Evolutionary conservation across 345 rosid genomes (phyloP).

Genomic region (Camelina sativa): DNA sequence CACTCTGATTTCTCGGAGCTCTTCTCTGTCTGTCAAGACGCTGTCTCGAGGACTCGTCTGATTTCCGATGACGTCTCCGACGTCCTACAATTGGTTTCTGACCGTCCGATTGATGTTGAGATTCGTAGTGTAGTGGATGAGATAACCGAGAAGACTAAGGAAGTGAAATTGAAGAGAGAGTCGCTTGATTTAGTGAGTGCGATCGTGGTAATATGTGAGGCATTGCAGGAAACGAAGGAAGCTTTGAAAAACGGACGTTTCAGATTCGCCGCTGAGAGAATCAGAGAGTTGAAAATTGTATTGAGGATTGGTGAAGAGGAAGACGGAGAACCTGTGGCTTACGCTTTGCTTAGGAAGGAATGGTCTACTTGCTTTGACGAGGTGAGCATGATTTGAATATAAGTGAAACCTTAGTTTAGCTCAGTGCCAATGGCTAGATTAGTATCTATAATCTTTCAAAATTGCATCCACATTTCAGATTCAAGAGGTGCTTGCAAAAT

Average conservation of each 20-base stretch:
- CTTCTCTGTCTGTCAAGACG: slow-evolving; percentile 75
- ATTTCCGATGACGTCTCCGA: slow-evolving; percentile 54
- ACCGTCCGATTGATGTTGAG: slow-evolving; percentile 65
- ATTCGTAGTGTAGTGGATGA: slow-evolving; percentile 64
- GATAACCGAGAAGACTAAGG: slow-evolving; percentile 58
- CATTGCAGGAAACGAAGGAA: slow-evolving; percentile 62
- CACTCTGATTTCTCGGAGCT: slow-evolving; percentile 76
- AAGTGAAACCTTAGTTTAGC: slow-evolving; percentile 7
- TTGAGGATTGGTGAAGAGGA: slow-evolving; percentile 73
- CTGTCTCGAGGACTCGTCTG: slow-evolving; percentile 57
- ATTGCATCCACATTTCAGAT: slow-evolving; percentile 57
- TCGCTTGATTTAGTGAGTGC: slow-evolving; percentile 61
- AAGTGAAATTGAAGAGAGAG: slow-evolving; percentile 65
- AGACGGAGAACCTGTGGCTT: slow-evolving; percentile 73
- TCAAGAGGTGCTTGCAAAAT: slow-evolving; percentile 77
- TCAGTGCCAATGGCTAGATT: slow-evolving; percentile 2
- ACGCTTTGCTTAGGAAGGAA: slow-evolving; percentile 68
- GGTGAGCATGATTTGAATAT: slow-evolving; percentile 49
- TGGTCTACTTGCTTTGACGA: slow-evolving; percentile 87
- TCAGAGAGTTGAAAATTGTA: slow-evolving; percentile 65
- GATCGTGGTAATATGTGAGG: slow-evolving; percentile 67
- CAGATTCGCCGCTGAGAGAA: slow-evolving; percentile 75
- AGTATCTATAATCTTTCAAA: not conserved
- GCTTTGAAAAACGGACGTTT: slow-evolving; percentile 64
- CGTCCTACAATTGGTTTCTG: slow-evolving; percentile 63